Evolutionary conservation across 805 yeast genomes (phyloP).

Genomic region (Lipomyces orientalis): DNA sequence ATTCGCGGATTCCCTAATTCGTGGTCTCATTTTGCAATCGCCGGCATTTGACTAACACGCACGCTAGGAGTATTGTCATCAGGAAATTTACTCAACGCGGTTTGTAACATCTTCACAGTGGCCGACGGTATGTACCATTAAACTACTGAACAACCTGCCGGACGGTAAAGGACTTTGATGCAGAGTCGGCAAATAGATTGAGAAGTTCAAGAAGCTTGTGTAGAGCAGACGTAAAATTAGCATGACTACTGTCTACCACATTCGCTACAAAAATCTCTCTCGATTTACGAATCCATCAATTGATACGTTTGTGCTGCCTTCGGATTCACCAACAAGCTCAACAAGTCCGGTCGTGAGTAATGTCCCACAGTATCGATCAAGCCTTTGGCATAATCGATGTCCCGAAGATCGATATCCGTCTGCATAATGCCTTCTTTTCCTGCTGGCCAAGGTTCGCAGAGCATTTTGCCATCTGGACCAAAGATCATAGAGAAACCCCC

Average conservation of each 20-base stretch:
- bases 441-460: conserved; percentile 2
- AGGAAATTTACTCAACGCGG: no score
- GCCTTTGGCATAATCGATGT: background rate
- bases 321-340: conserved; percentile 1
- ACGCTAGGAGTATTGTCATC: no score
- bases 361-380: conserved; percentile 1
- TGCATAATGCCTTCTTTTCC: background rate
- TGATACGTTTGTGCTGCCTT: conserved; percentile 1
- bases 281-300: conserved; percentile 1
- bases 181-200: background rate
- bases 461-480: background rate
- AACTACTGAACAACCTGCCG: no score
- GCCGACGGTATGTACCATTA: no score
- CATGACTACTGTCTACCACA: background rate
- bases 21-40: no score
- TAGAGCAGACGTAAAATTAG: background rate
- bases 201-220: background rate
- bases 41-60: no score
- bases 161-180: no score
- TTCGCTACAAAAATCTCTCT: background rate
- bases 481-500: conserved; percentile 1
- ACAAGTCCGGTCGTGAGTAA: conserved; percentile 1
- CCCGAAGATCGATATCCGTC: background rate
- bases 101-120: no score
- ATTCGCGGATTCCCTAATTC: no score